These are phyloP conservation scores for Phyllosticta citribraziliensis DNA, from an alignment of 2,329 filamentous ascomycete genomes.

Conservation along the genomic window DNA sequence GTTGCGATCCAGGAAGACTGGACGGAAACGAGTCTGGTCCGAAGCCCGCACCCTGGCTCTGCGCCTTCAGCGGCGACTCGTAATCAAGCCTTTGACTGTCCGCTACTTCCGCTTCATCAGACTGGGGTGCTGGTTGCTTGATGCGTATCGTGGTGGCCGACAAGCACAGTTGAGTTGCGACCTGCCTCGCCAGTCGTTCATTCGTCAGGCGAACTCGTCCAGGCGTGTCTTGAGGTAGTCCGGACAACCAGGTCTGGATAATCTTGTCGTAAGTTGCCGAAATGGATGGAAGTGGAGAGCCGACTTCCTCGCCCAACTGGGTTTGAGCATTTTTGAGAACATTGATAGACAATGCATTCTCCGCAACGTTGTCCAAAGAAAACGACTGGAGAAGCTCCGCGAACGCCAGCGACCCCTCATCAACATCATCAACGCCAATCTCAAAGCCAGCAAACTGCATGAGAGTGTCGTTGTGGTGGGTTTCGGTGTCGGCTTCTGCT, in stretches of 20 bases:
- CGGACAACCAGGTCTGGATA: slow-evolving; percentile 22
- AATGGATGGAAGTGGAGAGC: slow-evolving; percentile 14
- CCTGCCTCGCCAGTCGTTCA: slow-evolving; percentile 23
- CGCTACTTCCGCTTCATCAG: neutral
- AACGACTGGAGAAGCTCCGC: slow-evolving; percentile 14
- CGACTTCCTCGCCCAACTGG: neutral
- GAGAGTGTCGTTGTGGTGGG: slow-evolving; percentile 1
- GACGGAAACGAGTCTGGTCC: slow-evolving; percentile 14
- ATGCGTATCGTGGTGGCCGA: slow-evolving; percentile 19
- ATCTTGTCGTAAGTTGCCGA: slow-evolving; percentile 22
- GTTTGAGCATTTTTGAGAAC: neutral
- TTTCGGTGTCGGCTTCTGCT: neutral
- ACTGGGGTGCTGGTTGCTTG: neutral
- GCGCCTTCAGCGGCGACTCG: slow-evolving; percentile 8
- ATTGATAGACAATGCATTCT: neutral
- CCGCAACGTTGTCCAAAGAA: neutral
- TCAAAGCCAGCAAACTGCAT: slow-evolving; percentile 13
- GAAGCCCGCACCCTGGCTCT: slow-evolving; percentile 7
- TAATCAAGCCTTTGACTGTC: neutral
- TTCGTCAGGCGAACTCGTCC: slow-evolving; percentile 19
- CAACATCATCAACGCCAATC: slow-evolving; percentile 21
- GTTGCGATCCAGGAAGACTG: slow-evolving; percentile 6
- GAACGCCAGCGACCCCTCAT: slow-evolving; percentile 20
- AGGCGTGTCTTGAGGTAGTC: slow-evolving; percentile 19
- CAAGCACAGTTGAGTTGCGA: slow-evolving; percentile 29